phyloP scores from a whole-genome alignment of 768 basidiomycete species.

The Tubosaeta sp. region DNA sequence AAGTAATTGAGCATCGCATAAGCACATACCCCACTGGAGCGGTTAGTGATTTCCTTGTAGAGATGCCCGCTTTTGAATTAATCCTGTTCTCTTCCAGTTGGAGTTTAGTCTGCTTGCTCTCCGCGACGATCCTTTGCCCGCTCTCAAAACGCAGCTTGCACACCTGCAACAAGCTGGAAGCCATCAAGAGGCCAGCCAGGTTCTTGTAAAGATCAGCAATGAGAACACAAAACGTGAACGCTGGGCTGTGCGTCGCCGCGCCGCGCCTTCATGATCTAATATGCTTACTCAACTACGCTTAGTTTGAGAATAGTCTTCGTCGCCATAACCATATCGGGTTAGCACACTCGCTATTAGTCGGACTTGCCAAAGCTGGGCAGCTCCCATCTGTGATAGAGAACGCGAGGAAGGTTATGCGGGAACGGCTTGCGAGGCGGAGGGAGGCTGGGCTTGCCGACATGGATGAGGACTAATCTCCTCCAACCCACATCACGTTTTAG shows the following conservation, averaged over 20 bases:
- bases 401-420: constrained; percentile 42
- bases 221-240: constrained; percentile 74
- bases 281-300: constrained; percentile 4
- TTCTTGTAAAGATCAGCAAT: constrained; percentile 52
- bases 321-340: constrained; percentile 86
- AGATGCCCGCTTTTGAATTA: constrained; percentile 1
- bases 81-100: constrained; percentile 44
- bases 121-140: constrained; percentile 74
- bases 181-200: constrained; percentile 44
- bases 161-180: constrained; percentile 42
- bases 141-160: constrained; percentile 56
- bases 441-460: constrained; percentile 37
- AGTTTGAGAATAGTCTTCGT: constrained; percentile 88
- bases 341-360: constrained; percentile 66
- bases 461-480: constrained; percentile 36
- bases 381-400: constrained; percentile 48
- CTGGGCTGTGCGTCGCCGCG: constrained; percentile 64
- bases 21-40: constrained; percentile 85
- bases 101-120: constrained; percentile 92
- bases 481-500: constrained; percentile 1
- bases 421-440: constrained; percentile 39
- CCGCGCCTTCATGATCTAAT: background rate
- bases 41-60: constrained; percentile 41
- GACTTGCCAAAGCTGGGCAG: constrained; percentile 66
- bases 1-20: constrained; percentile 85